Base-by-base conservation (phyloP, 805 yeast species). In the Candida schatavii region DNA sequence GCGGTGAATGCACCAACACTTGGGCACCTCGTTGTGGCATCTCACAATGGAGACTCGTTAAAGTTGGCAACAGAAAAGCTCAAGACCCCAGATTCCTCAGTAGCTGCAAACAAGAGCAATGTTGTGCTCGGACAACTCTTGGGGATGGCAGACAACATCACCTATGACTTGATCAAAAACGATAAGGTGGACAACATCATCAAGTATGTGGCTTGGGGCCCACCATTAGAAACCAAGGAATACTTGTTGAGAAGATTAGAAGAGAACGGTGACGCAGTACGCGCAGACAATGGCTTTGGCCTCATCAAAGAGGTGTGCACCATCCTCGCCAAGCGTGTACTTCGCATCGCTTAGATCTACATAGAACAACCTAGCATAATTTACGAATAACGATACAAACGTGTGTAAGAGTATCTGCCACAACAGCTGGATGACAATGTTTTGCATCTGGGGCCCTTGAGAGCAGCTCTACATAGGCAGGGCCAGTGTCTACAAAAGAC, bases 191-290 rank as follows among this genome's bases (percentile, higher is more conserved):
- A 75, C 46, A 88, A 88, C 56, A 83, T 90, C 41, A 83, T 91
- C 66, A 91, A 91, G 68, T 90, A 91, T 60, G 97, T 90, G 47
- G 95, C 97, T 14, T 90, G 97, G 97, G 97, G 97, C 7, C 97
- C 97, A 26, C 95, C 96, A 42, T 66, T 80, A 51, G 97, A 91
- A 67, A 89, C 97, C 44, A 88, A 87, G 68, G 96, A 88, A 52
- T 90, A 90, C 59, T 68, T 90, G 46, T 70, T 83, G 47, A 82
- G 98, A 72, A 80, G 98, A 68, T 72, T 90, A 47, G 97, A 90
- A 68, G 98, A 90, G 68, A 90, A 90, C 59, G 97, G 97, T 19
- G 97, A 90, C 64, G 95, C 96, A 7, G 95, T 88, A 5, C 82
- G 91, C 70, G 74, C 75, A 42, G 93, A 85, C 62, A 83, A 82